Evolutionary conservation across 768 basidiomycete species (phyloP).

Genomic region (Amyloporia xantha): DNA sequence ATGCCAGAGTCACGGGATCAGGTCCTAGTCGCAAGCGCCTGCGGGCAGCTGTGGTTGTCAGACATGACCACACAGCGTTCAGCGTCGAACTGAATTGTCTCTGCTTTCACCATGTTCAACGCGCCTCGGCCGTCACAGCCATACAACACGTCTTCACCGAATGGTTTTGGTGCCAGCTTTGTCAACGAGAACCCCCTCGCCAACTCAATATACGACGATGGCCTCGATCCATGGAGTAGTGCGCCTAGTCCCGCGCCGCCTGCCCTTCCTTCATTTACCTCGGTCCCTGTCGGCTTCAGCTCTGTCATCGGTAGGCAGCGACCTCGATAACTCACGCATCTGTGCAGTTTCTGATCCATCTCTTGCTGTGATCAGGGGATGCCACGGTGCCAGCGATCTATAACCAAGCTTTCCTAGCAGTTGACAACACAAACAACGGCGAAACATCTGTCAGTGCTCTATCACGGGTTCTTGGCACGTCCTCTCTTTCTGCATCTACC

Average conservation of each 20-base stretch:
- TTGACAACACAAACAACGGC: slow-evolving; percentile 65
- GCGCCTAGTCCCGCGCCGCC: slow-evolving; percentile 68
- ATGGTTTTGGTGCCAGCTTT: slow-evolving; percentile 63
- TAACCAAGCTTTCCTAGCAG: slow-evolving; percentile 60
- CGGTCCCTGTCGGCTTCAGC: slow-evolving; percentile 48
- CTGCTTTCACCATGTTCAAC: slow-evolving; percentile 86
- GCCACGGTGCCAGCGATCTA: slow-evolving; percentile 79
- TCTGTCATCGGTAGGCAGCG: slow-evolving; percentile 59
- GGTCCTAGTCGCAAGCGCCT: background rate
- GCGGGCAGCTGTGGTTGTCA: no score
- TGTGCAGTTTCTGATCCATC: background rate
- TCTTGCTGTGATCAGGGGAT: slow-evolving; percentile 42
- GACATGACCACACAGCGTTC: no score
- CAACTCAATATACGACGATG: slow-evolving; percentile 65
- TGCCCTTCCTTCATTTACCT: slow-evolving; percentile 41
- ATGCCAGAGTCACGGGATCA: slow-evolving; percentile 14
- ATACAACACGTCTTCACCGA: slow-evolving; percentile 50
- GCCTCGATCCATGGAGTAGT: slow-evolving; percentile 76
- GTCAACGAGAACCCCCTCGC: slow-evolving; percentile 70
- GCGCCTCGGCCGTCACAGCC: slow-evolving; percentile 69
- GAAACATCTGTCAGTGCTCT: slow-evolving; percentile 80
- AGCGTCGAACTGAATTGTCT: no score
- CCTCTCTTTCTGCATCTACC: slow-evolving; percentile 71
- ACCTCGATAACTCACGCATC: no score
- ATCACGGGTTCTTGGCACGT: slow-evolving; percentile 73